These are phyloP conservation scores for Leptomonas pyrrhocoris DNA, from an alignment of 208 protist species.

Conservation along the genomic window DNA sequence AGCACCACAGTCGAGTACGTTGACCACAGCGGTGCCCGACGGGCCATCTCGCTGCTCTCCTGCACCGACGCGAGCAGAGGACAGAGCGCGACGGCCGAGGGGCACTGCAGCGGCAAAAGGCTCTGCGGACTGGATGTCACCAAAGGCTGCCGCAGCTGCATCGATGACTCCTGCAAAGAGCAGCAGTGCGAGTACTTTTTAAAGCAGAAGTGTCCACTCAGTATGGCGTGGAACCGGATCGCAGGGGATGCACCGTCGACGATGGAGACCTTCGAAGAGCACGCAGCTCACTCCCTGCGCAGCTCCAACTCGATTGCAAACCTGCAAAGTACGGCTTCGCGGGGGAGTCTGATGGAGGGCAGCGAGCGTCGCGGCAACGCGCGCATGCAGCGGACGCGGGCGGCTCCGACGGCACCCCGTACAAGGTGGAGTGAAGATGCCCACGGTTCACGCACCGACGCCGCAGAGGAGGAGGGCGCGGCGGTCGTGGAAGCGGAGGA, in stretches of 20 bases:
- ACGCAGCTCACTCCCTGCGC: conserved; percentile 18
- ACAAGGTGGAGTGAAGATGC: not conserved
- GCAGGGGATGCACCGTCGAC: conserved; percentile 4
- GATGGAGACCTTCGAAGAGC: conserved; percentile 20
- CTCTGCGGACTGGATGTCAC: conserved; percentile 15
- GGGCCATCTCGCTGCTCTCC: not conserved
- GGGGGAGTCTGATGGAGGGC: not conserved
- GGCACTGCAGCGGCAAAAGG: not conserved
- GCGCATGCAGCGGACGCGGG: too few species aligned
- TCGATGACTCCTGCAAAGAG: conserved; percentile 22
- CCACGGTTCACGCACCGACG: not conserved
- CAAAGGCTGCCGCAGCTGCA: conserved; percentile 28
- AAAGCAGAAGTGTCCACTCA: conserved; percentile 21
- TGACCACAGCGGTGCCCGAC: not conserved
- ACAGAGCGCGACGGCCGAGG: not conserved
- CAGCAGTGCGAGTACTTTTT: conserved; percentile 26
- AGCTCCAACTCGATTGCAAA: conserved; percentile 8
- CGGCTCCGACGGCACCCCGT: not conserved
- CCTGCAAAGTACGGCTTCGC: not conserved
- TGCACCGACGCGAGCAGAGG: not conserved
- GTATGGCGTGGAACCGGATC: conserved; percentile 20
- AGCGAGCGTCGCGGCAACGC: not conserved
- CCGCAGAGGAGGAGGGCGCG: not conserved
- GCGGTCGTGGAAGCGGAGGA: not conserved
- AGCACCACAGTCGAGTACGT: conserved; percentile 1